These are phyloP conservation scores for Heritiera fomes DNA, from an alignment of 345 rosid species.

Conservation along the genomic window DNA sequence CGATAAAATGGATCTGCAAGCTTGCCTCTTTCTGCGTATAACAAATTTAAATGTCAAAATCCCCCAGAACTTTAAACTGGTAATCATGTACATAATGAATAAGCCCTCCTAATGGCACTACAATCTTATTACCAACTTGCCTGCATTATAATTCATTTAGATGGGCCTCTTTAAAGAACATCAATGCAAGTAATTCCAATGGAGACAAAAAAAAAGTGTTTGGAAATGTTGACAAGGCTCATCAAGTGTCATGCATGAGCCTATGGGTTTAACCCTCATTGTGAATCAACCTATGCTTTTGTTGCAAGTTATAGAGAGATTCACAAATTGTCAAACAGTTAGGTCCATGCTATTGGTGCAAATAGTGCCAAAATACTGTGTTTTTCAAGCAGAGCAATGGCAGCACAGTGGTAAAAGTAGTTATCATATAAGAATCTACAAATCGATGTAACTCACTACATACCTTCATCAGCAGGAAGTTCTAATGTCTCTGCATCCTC, in stretches of 20 bases:
- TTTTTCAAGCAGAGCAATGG: not conserved
- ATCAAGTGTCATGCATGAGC: not conserved
- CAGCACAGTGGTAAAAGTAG: not conserved
- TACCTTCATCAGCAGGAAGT: slow-evolving; percentile 96
- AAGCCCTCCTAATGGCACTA: not conserved
- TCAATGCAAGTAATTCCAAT: not conserved
- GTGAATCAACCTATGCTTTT: not conserved
- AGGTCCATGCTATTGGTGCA: not conserved
- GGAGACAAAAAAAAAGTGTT: not conserved
- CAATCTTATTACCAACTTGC: not conserved
- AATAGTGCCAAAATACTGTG: not conserved
- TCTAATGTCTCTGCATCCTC: slow-evolving; percentile 95
- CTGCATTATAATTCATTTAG: not conserved
- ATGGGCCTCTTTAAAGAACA: not conserved
- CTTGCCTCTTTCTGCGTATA: slow-evolving; percentile 74
- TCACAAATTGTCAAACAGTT: not conserved
- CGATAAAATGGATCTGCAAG: slow-evolving; percentile 95
- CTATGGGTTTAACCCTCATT: not conserved
- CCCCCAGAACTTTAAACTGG: not conserved
- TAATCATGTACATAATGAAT: not conserved
- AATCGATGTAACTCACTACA: slow-evolving; percentile 18
- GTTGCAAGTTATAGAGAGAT: not conserved
- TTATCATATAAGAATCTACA: not conserved
- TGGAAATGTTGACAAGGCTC: not conserved
- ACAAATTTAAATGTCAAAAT: slow-evolving; percentile 16